Base-by-base conservation (phyloP, 2,329 filamentous ascomycete genomes). In the Claviceps arundinis region DNA sequence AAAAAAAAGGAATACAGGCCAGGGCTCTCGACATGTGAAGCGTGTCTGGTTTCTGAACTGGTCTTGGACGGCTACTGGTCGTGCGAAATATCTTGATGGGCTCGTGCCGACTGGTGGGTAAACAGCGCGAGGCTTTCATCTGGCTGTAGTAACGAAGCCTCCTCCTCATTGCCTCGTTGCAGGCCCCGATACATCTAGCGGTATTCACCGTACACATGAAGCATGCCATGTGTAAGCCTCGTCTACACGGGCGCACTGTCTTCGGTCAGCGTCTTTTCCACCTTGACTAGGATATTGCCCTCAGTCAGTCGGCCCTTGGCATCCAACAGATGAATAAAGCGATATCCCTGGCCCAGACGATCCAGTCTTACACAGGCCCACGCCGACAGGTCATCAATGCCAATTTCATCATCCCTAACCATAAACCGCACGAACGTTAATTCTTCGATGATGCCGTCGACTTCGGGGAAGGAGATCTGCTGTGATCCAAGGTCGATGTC, bases 291-390 rank as follows among this genome's bases (percentile, higher is more conserved):
- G 49, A 97, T 62, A 14, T 82, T 74, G 0, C 87, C 89, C 22
- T 80, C 76, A 2, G 79, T 85, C 52, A 80, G 67, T 34, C 74
- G 70, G 0, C 88, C 88, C 56, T 82, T 76, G 26, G 74, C 72
- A 62, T 95, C 83, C 56, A 86, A 74, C 53, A 97, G 70, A 60
- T 84, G 85, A 52, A 97, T 73, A 58, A 95, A 81, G 11, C 89
- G 76, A 59, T 87, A 86, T 1, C 93, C 91, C 37, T 77, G 71
- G 55, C 81, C 80, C 54, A 96, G 67, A 7, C 89, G 78, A 68
- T 96, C 89, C 22, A 97, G 77, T 41, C 89, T 78, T 59, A 95
- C 83, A 62, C 89, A 95, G 1, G 87, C 82, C 93, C 93, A 97
- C 2, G 85, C 89, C 11, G 89, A 84, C 52, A 95, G 68, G 54